Evolutionary conservation across 306 rosid species (phyloP), one percentile per base, ranked within the genome.

Genomic region (Pterocarpus macrocarpus): DNA sequence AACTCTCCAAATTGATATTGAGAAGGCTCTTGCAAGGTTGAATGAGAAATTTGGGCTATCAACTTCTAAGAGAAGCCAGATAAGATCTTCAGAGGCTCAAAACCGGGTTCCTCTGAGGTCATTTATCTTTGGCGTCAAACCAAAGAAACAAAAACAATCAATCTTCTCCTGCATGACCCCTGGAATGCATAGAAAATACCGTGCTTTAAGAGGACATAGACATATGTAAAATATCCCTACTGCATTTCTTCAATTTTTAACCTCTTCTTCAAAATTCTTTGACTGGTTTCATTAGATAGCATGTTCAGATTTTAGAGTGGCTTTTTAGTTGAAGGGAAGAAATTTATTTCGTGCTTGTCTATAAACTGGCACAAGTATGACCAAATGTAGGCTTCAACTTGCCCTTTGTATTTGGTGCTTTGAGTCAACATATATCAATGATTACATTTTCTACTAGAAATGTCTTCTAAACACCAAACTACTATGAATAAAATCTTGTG

Each of bases 61-160:
- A 53, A 88, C 68, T 61, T 84, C 93, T 7, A 94, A 64, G 74
- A 88, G 70, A 80, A 85, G 58, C 6, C 87, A 76, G 55, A 68
- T 76, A 36, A 75, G 69, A 50, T 80, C 64, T 36, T 5, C 89
- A 4, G 86, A 78, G 66, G 71, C 88, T n/a, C 77, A 69, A 12
- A 71, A 75, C 56, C 67, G 89, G 16, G 86, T 94, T 65, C 98
- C 98, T 64, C 76, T 94, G 69, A 76, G 92, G 63, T 88, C 98
- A 13, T 94, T 94, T 68, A 90, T 94, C 78, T 94, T 94, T 58
- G 97, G 98, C 15, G 87, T 84, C 50, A 84, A 89, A 84, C 85
- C 79, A 22, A 90, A 89, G 90, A 94, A 92, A 67, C 94, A 94
- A 76, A 94, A 80, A 73, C 83, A 86, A n/a, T 90, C 94, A 4